A percentile compares a stretch with the other conserved stretches of the same genome.
Conservation (phyloP, 495 filamentous ascomycete genomes). For the Penicillium roqueforti region DNA sequence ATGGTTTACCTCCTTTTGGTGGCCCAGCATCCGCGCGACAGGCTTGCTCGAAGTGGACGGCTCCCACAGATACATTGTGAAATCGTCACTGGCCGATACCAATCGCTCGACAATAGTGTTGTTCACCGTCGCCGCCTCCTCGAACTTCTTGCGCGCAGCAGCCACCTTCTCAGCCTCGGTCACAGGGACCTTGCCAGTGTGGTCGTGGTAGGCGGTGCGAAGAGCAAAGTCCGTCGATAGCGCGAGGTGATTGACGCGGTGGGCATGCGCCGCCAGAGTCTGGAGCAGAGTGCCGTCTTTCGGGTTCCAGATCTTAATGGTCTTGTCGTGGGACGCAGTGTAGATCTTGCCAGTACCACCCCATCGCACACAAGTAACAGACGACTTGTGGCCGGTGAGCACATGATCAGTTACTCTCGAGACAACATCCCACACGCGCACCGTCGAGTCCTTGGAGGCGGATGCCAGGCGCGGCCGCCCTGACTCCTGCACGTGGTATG, state of each 20-base stretch:
- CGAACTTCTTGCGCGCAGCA: conserved; percentile 80
- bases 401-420: conserved; percentile 73
- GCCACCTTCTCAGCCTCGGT: conserved; percentile 65
- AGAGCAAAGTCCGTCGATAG: conserved; percentile 91
- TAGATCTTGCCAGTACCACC: conserved; percentile 86
- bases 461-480: conserved; percentile 79
- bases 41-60: conserved; percentile 76
- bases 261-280: conserved; percentile 76
- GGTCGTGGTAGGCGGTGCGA: conserved; percentile 82
- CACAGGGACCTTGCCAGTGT: conserved; percentile 65
- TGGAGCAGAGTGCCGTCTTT: conserved; percentile 72
- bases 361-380: conserved; percentile 90
- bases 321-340: conserved; percentile 87
- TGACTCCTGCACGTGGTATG: conserved; percentile 77
- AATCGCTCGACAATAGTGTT: conserved; percentile 79
- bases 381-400: conserved; percentile 81
- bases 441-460: conserved; percentile 84
- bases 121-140: conserved; percentile 76
- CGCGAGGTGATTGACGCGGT: conserved; percentile 95
- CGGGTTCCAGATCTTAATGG: conserved; percentile 87
- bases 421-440: conserved; percentile 83
- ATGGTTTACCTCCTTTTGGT: conserved; percentile 95
- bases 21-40: conserved; percentile 79
- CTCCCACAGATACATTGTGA: conserved; percentile 96
- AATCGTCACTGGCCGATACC: conserved; percentile 90